phyloP scores from a whole-genome alignment of 2,329 filamentous ascomycete species.

The Colletotrichum sp. region DNA sequence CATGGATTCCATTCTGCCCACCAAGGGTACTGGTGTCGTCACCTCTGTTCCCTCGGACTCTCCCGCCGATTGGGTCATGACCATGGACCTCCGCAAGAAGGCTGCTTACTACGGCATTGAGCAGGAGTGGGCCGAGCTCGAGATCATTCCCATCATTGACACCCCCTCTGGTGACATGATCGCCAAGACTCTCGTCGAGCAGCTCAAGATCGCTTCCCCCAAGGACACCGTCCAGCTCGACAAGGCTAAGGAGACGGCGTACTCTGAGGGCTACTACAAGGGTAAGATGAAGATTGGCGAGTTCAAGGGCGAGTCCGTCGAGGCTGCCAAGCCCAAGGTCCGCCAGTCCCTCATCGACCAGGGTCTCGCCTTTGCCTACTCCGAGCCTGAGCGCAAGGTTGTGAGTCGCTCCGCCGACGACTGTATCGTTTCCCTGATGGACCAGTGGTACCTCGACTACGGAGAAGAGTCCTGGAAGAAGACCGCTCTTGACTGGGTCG shows the following conservation, averaged over 20 bases:
- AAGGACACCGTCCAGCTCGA: conserved; percentile 92
- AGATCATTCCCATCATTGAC: conserved; percentile 87
- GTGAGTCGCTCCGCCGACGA: conserved; percentile 89
- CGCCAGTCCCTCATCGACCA: conserved; percentile 77
- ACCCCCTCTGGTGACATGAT: conserved; percentile 90
- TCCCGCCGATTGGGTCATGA: conserved; percentile 92
- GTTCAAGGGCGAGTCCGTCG: conserved; percentile 85
- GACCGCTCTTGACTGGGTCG: conserved; percentile 74
- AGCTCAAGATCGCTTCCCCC: conserved; percentile 94
- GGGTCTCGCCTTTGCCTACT: conserved; percentile 86
- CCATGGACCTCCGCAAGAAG: conserved; percentile 90
- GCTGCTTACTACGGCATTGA: conserved; percentile 94
- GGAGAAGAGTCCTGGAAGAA: conserved; percentile 89
- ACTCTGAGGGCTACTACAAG: conserved; percentile 93
- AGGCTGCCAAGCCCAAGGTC: conserved; percentile 86
- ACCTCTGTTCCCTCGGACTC: conserved; percentile 96
- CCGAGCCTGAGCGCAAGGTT: conserved; percentile 90
- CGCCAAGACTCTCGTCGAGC: conserved; percentile 83
- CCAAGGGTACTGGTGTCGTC: conserved; percentile 96
- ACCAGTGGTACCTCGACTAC: conserved; percentile 99
- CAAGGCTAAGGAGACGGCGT: conserved; percentile 90
- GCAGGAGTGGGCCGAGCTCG: conserved; percentile 93
- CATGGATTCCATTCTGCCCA: conserved; percentile 91
- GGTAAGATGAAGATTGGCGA: conserved; percentile 88
- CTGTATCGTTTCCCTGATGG: conserved; percentile 90